These are phyloP conservation scores for Dissophora globulifera DNA, from an alignment of 192 early-diverging fungal species.

Conservation along the genomic window DNA sequence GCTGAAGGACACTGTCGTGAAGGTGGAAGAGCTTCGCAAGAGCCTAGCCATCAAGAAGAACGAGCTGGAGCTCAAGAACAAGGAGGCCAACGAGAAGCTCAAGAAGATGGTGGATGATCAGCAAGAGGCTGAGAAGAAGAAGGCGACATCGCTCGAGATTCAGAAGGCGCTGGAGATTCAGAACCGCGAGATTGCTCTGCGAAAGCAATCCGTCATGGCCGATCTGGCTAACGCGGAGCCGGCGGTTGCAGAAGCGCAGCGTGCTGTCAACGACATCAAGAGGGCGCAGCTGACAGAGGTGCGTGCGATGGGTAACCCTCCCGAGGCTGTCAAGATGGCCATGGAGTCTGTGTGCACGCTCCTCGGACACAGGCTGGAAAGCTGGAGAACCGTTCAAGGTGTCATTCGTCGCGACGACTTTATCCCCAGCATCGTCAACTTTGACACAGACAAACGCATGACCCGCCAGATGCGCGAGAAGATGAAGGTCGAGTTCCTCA, in stretches of 20 bases:
- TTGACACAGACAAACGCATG: constrained; percentile 89
- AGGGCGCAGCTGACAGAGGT: constrained; percentile 97
- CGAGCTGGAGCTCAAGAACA: constrained; percentile 88
- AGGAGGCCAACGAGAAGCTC: constrained; percentile 95
- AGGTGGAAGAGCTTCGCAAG: constrained; percentile 93
- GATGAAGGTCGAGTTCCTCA: constrained; percentile 82
- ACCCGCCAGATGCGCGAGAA: constrained; percentile 79
- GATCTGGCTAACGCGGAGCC: constrained; percentile 98
- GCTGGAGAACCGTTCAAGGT: constrained; percentile 93
- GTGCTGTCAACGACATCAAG: constrained; percentile 94
- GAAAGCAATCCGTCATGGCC: constrained; percentile 80
- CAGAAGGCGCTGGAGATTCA: constrained; percentile 78
- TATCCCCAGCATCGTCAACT: constrained; percentile 96
- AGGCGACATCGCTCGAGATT: constrained; percentile 82
- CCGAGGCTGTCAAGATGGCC: constrained; percentile 93
- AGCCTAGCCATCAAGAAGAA: constrained; percentile 87
- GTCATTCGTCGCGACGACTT: constrained; percentile 96
- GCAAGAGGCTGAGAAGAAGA: constrained; percentile 92
- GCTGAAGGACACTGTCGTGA: constrained; percentile 91
- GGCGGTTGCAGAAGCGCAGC: constrained; percentile 94
- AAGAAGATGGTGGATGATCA: constrained; percentile 95
- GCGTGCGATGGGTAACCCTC: constrained; percentile 96
- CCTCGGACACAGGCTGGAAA: constrained; percentile 84
- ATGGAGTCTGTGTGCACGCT: constrained; percentile 98
- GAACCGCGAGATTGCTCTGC: constrained; percentile 78